Base-by-base conservation (phyloP, 1,284 basidiomycete species). In the Ustilago sp. region DNA sequence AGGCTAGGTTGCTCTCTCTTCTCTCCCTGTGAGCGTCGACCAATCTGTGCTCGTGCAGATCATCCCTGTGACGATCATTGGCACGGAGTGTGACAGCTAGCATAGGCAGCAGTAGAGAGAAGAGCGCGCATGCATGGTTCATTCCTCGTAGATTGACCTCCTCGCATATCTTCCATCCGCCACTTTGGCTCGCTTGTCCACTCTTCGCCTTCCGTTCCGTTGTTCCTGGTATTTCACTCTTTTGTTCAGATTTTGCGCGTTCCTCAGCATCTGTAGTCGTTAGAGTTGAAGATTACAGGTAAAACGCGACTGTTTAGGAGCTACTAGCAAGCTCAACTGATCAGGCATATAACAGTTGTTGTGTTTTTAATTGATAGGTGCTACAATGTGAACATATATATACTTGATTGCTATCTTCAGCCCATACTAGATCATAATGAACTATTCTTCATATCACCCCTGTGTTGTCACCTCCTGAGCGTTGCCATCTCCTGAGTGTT, bases 111-210 rank as follows among this genome's bases (percentile, higher is more conserved):
- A 57, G 5, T 1, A 36, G 38, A 36, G 47, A 23, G 39, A 38
- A 23, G 57, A 50, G 15, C 15, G 45, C 47, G 54, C 41, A 59
- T 59, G 59, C 59, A 59, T 8, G 28, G 56, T 57, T 54, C 66
- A 63, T 68, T 63, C 66, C 66, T 68, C 55, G 48, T 39, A 47
- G 54, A 58, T 36, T 53, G 32, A 53, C 35, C 66, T 58, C 66
- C 66, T 62, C 56, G 60, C 66, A 68, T 68, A 55, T 62, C 45
- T 57, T 47, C 34, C 8, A 35, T 53, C 19, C 45, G 56, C 43
- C 45, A 58, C n/a, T 35, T 52, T 52, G 15, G 31, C 11, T 28
- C 47, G 2, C 12, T 13, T 19, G 43, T 7, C 23, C 43, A 19
- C 43, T 45, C 23, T 19, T 17, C 43, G 23, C n/a, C 19, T 34